Evolutionary conservation across 495 filamentous ascomycete genomes (phyloP).

Genomic region (Parmelia sp.): DNA sequence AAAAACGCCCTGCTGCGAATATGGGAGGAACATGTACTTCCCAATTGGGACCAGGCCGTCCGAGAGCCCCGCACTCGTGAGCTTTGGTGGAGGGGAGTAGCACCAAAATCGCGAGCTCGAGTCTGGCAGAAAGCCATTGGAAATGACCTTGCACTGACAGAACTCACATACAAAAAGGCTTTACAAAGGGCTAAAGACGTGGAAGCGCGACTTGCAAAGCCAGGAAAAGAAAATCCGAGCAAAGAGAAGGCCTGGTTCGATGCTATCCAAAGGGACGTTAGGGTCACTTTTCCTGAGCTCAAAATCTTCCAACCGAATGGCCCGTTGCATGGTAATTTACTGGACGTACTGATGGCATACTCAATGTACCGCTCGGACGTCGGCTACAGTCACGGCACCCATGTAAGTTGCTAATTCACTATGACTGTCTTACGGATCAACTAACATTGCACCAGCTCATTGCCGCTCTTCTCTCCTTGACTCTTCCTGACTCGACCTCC

Average conservation of each 20-base stretch:
- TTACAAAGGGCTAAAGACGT: conserved; percentile 66
- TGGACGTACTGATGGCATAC: conserved; percentile 83
- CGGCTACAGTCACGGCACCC: conserved; percentile 80
- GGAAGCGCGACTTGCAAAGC: conserved; percentile 43
- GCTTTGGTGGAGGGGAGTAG: conserved; percentile 90
- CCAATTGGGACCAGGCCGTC: conserved; percentile 74
- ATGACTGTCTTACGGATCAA: not conserved
- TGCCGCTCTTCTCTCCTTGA: conserved; percentile 78
- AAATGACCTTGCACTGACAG: conserved; percentile 75
- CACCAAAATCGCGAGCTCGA: conserved; percentile 66
- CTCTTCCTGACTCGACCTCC: conserved; percentile 61
- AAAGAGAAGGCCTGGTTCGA: conserved; percentile 60
- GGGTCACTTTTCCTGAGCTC: conserved; percentile 69
- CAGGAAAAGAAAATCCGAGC: conserved; percentile 36
- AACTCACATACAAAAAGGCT: conserved; percentile 72
- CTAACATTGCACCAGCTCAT: conserved; percentile 51
- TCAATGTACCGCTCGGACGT: conserved; percentile 92
- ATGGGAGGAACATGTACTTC: conserved; percentile 84
- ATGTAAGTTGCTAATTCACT: conserved; percentile 46
- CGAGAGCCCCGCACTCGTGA: conserved; percentile 72
- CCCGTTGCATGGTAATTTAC: conserved; percentile 66
- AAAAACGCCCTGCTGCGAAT: conserved; percentile 58
- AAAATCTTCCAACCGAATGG: conserved; percentile 71
- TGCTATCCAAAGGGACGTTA: conserved; percentile 62
- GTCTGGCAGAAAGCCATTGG: conserved; percentile 88